Evolutionary conservation across 1,284 basidiomycete species (phyloP).

Genomic region (Trametes polyzona): DNA sequence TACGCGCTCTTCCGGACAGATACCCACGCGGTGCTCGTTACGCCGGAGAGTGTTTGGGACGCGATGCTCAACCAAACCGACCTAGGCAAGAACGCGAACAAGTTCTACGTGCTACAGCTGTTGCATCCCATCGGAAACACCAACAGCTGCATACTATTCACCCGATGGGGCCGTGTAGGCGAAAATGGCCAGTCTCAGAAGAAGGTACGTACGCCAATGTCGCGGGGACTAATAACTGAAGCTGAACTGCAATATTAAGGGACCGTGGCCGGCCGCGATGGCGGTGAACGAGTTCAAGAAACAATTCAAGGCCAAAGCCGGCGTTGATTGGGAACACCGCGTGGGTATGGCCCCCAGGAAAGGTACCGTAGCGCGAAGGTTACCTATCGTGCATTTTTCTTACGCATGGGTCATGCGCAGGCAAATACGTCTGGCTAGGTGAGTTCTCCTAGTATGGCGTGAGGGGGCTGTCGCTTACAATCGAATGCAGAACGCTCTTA

Average conservation of each 20-base stretch:
- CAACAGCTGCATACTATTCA: slow-evolving; percentile 46
- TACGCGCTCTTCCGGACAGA: slow-evolving; percentile 35
- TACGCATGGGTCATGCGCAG: slow-evolving; percentile 32
- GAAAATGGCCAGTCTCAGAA: slow-evolving; percentile 52
- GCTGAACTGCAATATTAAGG: slow-evolving; percentile 30
- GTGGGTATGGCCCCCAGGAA: slow-evolving; percentile 59
- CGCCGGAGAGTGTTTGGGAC: slow-evolving; percentile 58
- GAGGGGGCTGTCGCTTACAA: background rate
- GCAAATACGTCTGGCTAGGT: slow-evolving; percentile 68
- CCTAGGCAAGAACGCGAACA: slow-evolving; percentile 64
- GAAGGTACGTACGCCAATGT: slow-evolving; percentile 44
- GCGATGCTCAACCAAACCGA: slow-evolving; percentile 75
- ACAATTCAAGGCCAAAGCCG: slow-evolving; percentile 62
- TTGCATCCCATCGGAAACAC: slow-evolving; percentile 54
- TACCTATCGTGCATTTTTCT: background rate
- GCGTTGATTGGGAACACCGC: slow-evolving; percentile 53
- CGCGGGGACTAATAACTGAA: background rate
- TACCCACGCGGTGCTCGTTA: slow-evolving; percentile 59
- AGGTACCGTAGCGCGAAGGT: slow-evolving; percentile 37
- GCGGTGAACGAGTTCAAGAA: slow-evolving; percentile 62
- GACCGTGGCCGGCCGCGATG: slow-evolving; percentile 36
- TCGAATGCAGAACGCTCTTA: slow-evolving; percentile 51
- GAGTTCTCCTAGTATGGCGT: slow-evolving; percentile 8
- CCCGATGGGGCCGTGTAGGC: slow-evolving; percentile 67
- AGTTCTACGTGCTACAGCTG: slow-evolving; percentile 72